Evolutionary conservation across 768 basidiomycete species (phyloP), one percentile per base, ranked within the genome.

Genomic region (Trametes punicea): DNA sequence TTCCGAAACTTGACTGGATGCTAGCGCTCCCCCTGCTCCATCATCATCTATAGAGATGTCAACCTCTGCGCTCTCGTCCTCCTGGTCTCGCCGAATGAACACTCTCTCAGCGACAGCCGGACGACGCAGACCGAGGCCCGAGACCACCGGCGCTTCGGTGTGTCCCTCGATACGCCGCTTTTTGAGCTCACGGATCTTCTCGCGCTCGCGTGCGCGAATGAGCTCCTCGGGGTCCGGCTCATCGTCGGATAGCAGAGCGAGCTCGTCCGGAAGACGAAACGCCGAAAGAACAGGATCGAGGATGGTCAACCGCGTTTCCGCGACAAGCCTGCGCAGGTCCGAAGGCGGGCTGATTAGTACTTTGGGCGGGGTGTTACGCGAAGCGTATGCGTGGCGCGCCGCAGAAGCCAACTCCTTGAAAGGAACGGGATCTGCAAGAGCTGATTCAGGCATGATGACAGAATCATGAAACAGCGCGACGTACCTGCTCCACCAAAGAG

Each of bases 31-130:
- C 26, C 23, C 20, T 42, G 23, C 42, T 30, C 15, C 34, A 8
- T 46, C 41, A 21, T 55, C 53, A 13, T 51, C 63, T 59, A 71
- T 57, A 5, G 72, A 75, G 29, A 85, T 75, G 58, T 87, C 83
- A 10, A 86, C 82, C 36, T 84, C 81, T 44, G 71, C 75, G 52
- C 77, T 84, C 65, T 86, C 84, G 55, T 87, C 84, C 26, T 77
- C 81, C 2, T 77, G 65, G 60, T 87, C 84, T 26, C 74, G 71
- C 13, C 82, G 76, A 33, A 84, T 74, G 57, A 78, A 82, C 25
- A 85, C 80, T 1, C 76, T 80, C 47, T 69, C 56, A 18, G 70
- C 62, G 30, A 61, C 69, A 4, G 56, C 60, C 2, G 64, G 61
- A 9, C 64, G 53, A n/a, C 63, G 55, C 30, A 66, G 55, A 21